Percentiles rank a stretch among this genome's conserved stretches.
phyloP scores from a whole-genome alignment of 2,329 filamentous ascomycete genomes.

The Botrytis squamosa region DNA sequence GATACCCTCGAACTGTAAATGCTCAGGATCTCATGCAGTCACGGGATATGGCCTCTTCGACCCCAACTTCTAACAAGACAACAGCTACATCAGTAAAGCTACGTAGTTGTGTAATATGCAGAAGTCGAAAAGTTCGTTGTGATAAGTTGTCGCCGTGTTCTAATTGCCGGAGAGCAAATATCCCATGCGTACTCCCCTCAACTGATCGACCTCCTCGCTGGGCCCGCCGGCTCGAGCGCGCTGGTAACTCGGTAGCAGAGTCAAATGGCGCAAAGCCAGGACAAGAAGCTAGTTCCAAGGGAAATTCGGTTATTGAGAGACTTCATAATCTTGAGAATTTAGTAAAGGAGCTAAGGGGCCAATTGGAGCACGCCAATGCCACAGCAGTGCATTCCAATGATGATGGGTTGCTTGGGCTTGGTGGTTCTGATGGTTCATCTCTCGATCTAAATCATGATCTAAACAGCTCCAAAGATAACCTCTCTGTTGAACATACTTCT shows the following conservation, averaged over 20 bases:
- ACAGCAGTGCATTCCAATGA: background rate
- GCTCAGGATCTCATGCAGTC: background rate
- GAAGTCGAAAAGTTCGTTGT: conserved; percentile 56
- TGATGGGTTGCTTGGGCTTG: conserved; percentile 24
- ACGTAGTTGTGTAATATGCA: conserved; percentile 52
- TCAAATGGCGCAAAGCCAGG: conserved; percentile 24
- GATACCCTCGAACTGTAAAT: background rate
- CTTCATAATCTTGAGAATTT: conserved; percentile 50
- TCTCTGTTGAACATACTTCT: background rate
- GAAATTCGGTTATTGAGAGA: conserved; percentile 48
- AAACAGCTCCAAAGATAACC: conserved; percentile 21
- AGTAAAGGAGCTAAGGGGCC: conserved; percentile 50
- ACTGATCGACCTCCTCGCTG: conserved; percentile 52
- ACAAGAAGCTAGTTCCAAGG: conserved; percentile 35
- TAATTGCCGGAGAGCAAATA: conserved; percentile 54
- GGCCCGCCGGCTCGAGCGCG: conserved; percentile 51
- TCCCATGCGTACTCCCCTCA: conserved; percentile 52
- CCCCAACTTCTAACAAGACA: background rate
- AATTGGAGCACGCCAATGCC: conserved; percentile 47
- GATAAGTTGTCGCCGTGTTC: conserved; percentile 57
- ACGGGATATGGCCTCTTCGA: background rate
- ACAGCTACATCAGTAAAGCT: conserved; percentile 31
- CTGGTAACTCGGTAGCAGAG: conserved; percentile 35
- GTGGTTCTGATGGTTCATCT: conserved; percentile 38
- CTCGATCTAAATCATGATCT: conserved; percentile 28